These are phyloP conservation scores for Porcisia hertigi DNA, from an alignment of 208 protist species.

Conservation along the genomic window DNA sequence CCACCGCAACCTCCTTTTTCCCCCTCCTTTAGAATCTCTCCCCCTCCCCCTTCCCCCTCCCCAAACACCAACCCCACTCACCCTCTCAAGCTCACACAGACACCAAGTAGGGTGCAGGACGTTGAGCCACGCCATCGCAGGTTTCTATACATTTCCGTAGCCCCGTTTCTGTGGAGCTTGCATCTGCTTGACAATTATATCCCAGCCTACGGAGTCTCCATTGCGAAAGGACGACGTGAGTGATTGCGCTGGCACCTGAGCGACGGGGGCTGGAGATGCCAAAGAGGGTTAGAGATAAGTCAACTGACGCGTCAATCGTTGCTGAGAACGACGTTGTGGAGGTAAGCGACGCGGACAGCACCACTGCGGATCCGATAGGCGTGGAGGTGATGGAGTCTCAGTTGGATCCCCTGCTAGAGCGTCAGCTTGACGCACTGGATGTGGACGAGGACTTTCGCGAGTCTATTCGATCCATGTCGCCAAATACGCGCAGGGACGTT, in stretches of 20 bases:
- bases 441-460: conserved; percentile 72
- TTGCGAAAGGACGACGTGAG: conserved; percentile 1
- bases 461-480: conserved; percentile 71
- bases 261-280: conserved; percentile 19
- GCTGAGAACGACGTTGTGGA: conserved; percentile 15
- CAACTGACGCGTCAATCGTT: not conserved
- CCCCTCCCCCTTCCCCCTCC: not conserved
- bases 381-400: conserved; percentile 9
- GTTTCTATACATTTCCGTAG: not conserved
- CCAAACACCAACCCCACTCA: too few relatives aligned
- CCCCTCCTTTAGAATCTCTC: not conserved
- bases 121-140: not conserved
- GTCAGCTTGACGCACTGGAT: conserved; percentile 45
- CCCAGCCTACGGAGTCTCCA: not conserved
- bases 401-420: conserved; percentile 48
- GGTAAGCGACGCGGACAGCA: conserved; percentile 12
- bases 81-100: too few relatives aligned
- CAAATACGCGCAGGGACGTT: conserved; percentile 66
- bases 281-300: conserved; percentile 16
- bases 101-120: too few relatives aligned
- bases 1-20: not conserved
- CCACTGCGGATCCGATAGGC: not conserved
- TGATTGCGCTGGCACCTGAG: not conserved
- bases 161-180: too few relatives aligned
- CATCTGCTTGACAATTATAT: too few relatives aligned